These are phyloP conservation scores for Lachancea sp. DNA, from an alignment of 805 yeast genomes.

Conservation along the genomic window DNA sequence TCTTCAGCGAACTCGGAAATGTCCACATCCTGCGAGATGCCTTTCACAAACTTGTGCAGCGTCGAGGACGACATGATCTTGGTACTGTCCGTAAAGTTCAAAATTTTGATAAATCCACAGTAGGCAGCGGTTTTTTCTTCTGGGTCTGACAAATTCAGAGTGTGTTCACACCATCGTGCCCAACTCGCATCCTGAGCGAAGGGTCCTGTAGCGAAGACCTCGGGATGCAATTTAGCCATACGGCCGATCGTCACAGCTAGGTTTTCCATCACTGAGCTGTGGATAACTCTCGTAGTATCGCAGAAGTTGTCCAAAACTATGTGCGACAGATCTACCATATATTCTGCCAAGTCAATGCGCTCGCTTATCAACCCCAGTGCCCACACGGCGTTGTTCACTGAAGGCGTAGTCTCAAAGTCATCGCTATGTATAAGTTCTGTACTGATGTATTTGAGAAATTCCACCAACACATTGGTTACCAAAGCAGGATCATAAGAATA, in stretches of 20 bases:
- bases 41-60: constrained; percentile 23
- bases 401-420: constrained; percentile 30
- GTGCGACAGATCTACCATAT: constrained; percentile 27
- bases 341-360: constrained; percentile 35
- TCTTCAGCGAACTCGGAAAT: constrained; percentile 27
- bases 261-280: constrained; percentile 65
- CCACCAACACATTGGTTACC: constrained; percentile 29
- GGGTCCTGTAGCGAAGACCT: constrained; percentile 44
- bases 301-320: constrained; percentile 27
- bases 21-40: constrained; percentile 28
- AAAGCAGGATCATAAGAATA: constrained; percentile 42
- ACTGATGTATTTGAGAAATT: constrained; percentile 58
- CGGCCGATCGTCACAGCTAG: constrained; percentile 87
- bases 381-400: constrained; percentile 75
- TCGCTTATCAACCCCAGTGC: constrained; percentile 81
- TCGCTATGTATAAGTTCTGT: constrained; percentile 51
- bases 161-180: constrained; percentile 65
- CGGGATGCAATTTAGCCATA: constrained; percentile 60
- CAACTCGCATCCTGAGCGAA: constrained; percentile 35
- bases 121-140: constrained; percentile 86
- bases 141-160: constrained; percentile 64
- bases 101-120: constrained; percentile 70
- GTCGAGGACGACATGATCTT: constrained; percentile 20
- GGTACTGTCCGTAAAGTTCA: constrained; percentile 32
- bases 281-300: constrained; percentile 22